phyloP scores from a whole-genome alignment of 2,329 filamentous ascomycete species.

The Corynespora cassiicola region DNA sequence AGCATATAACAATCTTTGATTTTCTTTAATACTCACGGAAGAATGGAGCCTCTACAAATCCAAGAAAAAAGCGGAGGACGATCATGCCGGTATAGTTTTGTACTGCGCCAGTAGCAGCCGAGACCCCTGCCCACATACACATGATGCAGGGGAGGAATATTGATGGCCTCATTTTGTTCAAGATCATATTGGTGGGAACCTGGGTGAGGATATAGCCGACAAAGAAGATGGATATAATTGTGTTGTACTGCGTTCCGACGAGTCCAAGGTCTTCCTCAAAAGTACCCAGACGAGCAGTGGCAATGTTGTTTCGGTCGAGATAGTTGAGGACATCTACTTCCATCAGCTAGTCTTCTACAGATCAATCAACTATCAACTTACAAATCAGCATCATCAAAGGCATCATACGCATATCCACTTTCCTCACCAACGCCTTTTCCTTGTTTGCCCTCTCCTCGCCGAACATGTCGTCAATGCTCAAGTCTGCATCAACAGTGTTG shows the following conservation, averaged over 20 bases:
- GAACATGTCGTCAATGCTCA: conserved; percentile 9
- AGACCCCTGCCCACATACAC: conserved; percentile 45
- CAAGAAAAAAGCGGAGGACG: conserved; percentile 47
- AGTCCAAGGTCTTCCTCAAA: conserved; percentile 13
- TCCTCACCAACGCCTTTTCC: conserved; percentile 67
- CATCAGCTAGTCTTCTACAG: conserved; percentile 4
- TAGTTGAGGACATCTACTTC: conserved; percentile 16
- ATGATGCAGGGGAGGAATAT: conserved; percentile 58
- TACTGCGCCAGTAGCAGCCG: conserved; percentile 50
- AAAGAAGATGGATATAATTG: conserved; percentile 6
- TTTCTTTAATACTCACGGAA: conserved; percentile 17
- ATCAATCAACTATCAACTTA: conserved; percentile 1
- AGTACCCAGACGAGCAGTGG: conserved; percentile 11
- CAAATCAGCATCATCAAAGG: conserved; percentile 69
- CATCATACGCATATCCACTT: conserved; percentile 70
- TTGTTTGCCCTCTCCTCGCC: conserved; percentile 10
- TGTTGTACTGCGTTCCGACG: conserved; percentile 16
- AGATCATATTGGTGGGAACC: conserved; percentile 63
- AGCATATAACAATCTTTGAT: conserved; percentile 10
- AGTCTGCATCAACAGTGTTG: conserved; percentile 10
- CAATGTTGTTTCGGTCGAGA: conserved; percentile 17
- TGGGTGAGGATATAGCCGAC: conserved; percentile 64
- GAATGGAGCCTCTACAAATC: conserved; percentile 18
- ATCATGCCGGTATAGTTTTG: conserved; percentile 48
- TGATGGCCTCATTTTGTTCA: conserved; percentile 60